phyloP scores from a whole-genome alignment of 225 moss, liverwort and hornwort species.

The Polytrichum commune region DNA sequence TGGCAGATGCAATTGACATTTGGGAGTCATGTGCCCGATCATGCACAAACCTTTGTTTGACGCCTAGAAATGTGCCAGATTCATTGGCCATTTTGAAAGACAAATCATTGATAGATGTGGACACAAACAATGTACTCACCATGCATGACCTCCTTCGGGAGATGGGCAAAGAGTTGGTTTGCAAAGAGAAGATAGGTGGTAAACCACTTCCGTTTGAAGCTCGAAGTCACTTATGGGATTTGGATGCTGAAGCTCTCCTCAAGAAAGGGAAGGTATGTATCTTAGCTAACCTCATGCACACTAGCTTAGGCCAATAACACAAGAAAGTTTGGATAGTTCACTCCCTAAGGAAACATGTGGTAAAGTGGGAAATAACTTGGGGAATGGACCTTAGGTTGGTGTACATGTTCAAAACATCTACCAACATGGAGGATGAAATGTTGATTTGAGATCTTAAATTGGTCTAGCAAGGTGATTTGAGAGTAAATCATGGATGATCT shows the following conservation, averaged over 20 bases:
- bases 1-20: slow-evolving; percentile 8
- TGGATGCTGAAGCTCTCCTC: not conserved
- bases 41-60: not conserved
- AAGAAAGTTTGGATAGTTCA: too few species aligned
- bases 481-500: too few species aligned
- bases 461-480: too few species aligned
- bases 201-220: not conserved
- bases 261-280: not conserved
- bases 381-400: not conserved
- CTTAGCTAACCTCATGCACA: not conserved
- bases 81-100: slow-evolving; percentile 4
- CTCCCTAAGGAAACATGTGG: not conserved
- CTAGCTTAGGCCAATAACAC: too few species aligned
- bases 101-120: slow-evolving; percentile 6
- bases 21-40: slow-evolving; percentile 1
- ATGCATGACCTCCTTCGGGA: slow-evolving; percentile 16
- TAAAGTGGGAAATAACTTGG: not conserved
- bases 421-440: not conserved
- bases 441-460: too few species aligned
- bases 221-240: slow-evolving; percentile 22
- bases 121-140: not conserved
- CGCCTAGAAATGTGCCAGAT: not conserved
- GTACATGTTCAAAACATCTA: not conserved
- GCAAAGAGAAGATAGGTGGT: not conserved
- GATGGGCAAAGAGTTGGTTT: not conserved